phyloP scores from a whole-genome alignment of 1,284 basidiomycete genomes.

The Gymnopus androsaceus region DNA sequence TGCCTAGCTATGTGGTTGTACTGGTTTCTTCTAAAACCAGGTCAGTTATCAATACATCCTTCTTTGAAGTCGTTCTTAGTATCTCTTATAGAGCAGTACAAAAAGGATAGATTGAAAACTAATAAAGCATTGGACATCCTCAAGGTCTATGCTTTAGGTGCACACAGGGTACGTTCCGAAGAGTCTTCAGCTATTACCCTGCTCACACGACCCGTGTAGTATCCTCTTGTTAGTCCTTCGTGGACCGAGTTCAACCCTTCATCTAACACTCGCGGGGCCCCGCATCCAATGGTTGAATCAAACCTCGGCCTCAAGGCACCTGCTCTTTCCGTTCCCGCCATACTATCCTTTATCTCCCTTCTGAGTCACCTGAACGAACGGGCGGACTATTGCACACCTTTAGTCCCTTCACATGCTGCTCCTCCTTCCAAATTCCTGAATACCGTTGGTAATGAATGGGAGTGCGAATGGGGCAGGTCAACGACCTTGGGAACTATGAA shows the following conservation, averaged over 20 bases:
- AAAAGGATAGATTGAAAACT: conserved; percentile 39
- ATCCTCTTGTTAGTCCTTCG: conserved; percentile 52
- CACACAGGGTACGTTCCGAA: conserved; percentile 54
- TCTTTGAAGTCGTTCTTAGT: neutral
- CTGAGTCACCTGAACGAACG: conserved; percentile 40
- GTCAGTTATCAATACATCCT: conserved; percentile 39
- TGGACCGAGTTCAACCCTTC: conserved; percentile 62
- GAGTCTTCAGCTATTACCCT: conserved; percentile 9
- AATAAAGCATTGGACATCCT: conserved; percentile 50
- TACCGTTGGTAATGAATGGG: conserved; percentile 47
- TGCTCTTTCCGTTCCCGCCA: conserved; percentile 66
- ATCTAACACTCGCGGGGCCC: conserved; percentile 25
- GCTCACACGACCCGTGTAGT: conserved; percentile 39
- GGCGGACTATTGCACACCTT: conserved; percentile 37
- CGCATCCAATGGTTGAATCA: conserved; percentile 42
- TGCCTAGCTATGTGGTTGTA: conserved; percentile 73
- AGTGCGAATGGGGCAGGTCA: conserved; percentile 62
- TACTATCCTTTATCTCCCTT: conserved; percentile 65
- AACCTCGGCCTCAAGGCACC: conserved; percentile 49
- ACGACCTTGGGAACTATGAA: conserved; percentile 37
- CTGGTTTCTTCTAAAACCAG: conserved; percentile 65
- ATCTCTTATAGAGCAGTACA: conserved; percentile 47
- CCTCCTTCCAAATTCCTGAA: conserved; percentile 24
- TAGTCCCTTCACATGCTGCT: conserved; percentile 38
- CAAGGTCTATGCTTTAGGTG: conserved; percentile 65